Conservation (phyloP, 2,329 filamentous ascomycete genomes). For the Didymella exigua region DNA sequence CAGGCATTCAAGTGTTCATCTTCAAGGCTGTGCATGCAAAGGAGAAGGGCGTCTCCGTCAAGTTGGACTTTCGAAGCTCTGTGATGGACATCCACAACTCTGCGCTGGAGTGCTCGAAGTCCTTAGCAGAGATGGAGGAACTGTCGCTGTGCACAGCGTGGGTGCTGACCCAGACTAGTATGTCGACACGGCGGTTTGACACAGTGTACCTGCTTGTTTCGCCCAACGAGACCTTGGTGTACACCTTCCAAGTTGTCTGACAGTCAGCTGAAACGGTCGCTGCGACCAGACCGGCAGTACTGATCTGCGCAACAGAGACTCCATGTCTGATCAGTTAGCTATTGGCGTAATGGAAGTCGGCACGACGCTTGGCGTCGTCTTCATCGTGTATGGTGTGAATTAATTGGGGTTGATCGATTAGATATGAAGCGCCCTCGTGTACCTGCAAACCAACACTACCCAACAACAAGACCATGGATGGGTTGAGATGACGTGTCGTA, state of each 20-base stretch:
- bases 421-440: no score
- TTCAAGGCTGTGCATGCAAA: background rate
- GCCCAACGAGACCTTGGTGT: no score
- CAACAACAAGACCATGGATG: no score
- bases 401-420: no score
- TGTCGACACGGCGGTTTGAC: background rate
- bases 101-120: background rate
- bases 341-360: conserved; percentile 4
- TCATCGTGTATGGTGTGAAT: background rate
- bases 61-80: conserved; percentile 13
- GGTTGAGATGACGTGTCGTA: no score
- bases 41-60: background rate
- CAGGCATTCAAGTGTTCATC: background rate
- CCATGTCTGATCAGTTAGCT: conserved; percentile 13
- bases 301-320: conserved; percentile 14
- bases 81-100: background rate
- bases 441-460: no score
- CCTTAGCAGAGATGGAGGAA: background rate
- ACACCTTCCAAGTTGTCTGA: background rate
- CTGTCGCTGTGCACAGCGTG: background rate
- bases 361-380: conserved; percentile 9
- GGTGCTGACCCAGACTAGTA: background rate
- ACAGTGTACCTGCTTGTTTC: no score
- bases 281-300: conserved; percentile 4
- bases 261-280: conserved; percentile 11